Evolutionary conservation across 2,329 filamentous ascomycete species (phyloP), one percentile per base, ranked within the genome.

Genomic region (Metarhizium brunneum): DNA sequence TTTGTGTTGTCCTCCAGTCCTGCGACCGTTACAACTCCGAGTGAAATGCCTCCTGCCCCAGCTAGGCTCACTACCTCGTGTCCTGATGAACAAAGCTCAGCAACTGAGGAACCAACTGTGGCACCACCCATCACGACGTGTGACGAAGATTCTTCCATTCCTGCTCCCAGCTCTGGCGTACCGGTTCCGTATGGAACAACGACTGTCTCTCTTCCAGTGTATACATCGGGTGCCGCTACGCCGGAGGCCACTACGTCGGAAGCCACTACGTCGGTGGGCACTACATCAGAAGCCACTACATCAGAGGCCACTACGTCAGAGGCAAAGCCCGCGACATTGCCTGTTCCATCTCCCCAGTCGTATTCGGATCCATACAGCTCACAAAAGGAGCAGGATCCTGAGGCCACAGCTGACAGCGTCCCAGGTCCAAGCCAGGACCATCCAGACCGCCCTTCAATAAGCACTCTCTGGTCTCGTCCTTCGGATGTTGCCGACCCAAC

Each of bases 381-480:
- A 14, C 49, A 32, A 32, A 55, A 55, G 47, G 49, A 51, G 20
- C 48, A 52, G 54, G 48, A 18, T 16, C 45, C 56, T 30, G 45
- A 8, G 45, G 54, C 48, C 30, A 54, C 58, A 56, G 52, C 58
- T 48, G 52, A 56, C 55, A 54, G 55, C 54, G 47, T 61, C 48
- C 45, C 52, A 11, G 53, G 53, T 4, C 54, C 32, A 7, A 52
- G 48, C 38, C 51, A 59, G 36, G 53, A 59, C 8, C 10, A 56
- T 18, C 56, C 59, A 7, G 54, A 59, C 13, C 47, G 53, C 3
- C n/a, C 56, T 49, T 62, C 63, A n/a, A 60, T 65, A 29, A 63
- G 56, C 6, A 60, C 60, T 8, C 53, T 63, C n/a, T 64, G 61
- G 57, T 56, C 63, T 43, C 57, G 57, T 53, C 57, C 66, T 29